Base-by-base conservation (phyloP, 2,329 filamentous ascomycete species). In the Ophiobolus disseminans region DNA sequence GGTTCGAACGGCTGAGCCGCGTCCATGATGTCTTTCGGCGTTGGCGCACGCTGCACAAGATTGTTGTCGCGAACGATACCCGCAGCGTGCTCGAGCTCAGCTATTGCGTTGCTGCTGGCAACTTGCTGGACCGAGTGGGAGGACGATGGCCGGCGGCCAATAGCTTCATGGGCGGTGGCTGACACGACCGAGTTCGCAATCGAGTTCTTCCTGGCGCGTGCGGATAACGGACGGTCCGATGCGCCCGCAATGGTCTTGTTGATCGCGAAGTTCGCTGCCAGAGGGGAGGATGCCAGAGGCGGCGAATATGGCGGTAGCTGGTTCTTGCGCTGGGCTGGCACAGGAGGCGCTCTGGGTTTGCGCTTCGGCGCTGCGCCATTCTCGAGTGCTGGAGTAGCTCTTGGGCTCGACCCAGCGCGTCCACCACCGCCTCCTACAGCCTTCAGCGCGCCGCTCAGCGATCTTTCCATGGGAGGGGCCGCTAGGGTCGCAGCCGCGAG, bases 301-400 rank as follows among this genome's bases (percentile, higher is more conserved):
- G 89, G 86, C 1, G 90, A 89, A 62, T 86, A 82, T 49, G 79
- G 81, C 78, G 76, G 60, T 70, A 78, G 65, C 32, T 57, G 57
- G 25, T 66, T 93, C 76, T 92, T 96, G 76, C 93, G 92, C 58
- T 85, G 84, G n/a, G 84, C 81, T 58, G 89, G 90, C 3, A 84
- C 82, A 2, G 84, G 49, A 76, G 77, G 57, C 76, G 89, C 80
- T 81, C 92, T 75, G 74, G 85, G 76, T 82, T 83, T 91, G 76
- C 92, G 93, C 48, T 87, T 86, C 23, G 79, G 50, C 10, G 55
- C 43, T 45, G 44, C 46, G 30, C 55, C 56, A 41, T 58, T 52
- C 82, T 63, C 66, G 21, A 76, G 89, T 2, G 82, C 82, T 22
- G 88, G 86, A 8, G 88, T 91, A 52, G 84, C 86, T 63, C 85